Evolutionary conservation across 768 basidiomycete genomes (phyloP).

Genomic region (Pisolithus tinctorius): DNA sequence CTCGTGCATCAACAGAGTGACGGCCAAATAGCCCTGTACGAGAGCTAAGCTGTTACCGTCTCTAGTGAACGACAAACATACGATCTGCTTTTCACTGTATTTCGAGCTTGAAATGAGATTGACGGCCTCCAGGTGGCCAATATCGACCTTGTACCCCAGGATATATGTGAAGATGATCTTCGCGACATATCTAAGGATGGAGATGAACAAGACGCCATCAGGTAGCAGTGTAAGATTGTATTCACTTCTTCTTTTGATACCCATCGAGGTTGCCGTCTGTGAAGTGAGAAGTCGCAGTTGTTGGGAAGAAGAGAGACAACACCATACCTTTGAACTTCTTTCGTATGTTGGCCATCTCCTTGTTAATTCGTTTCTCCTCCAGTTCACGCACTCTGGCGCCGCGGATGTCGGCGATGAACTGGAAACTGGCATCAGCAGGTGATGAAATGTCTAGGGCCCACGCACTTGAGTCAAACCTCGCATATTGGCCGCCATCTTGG

Average conservation of each 20-base stretch:
- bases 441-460: neutral
- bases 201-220: conserved; percentile 12
- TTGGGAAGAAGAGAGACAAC: conserved; percentile 4
- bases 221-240: conserved; percentile 8
- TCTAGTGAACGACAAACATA: conserved; percentile 33
- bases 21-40: conserved; percentile 88
- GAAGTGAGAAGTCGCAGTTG: conserved; percentile 2
- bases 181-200: conserved; percentile 73
- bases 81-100: conserved; percentile 99
- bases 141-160: conserved; percentile 96
- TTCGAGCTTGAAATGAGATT: conserved; percentile 94
- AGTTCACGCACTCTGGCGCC: conserved; percentile 94
- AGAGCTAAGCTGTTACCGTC: conserved; percentile 2
- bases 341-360: conserved; percentile 99
- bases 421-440: neutral
- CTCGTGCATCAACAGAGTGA: conserved; percentile 97
- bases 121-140: conserved; percentile 99
- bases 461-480: conserved; percentile 86
- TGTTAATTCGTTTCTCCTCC: conserved; percentile 98
- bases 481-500: conserved; percentile 81
- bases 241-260: conserved; percentile 90
- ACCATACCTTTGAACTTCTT: conserved; percentile 92
- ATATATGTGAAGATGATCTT: conserved; percentile 99
- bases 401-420: conserved; percentile 99
- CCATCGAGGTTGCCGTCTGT: conserved; percentile 81